A percentile compares a stretch with the other conserved stretches of the same genome.
Evolutionary conservation across 495 filamentous ascomycete genomes (phyloP).

Genomic region (Daldinia concentrica): DNA sequence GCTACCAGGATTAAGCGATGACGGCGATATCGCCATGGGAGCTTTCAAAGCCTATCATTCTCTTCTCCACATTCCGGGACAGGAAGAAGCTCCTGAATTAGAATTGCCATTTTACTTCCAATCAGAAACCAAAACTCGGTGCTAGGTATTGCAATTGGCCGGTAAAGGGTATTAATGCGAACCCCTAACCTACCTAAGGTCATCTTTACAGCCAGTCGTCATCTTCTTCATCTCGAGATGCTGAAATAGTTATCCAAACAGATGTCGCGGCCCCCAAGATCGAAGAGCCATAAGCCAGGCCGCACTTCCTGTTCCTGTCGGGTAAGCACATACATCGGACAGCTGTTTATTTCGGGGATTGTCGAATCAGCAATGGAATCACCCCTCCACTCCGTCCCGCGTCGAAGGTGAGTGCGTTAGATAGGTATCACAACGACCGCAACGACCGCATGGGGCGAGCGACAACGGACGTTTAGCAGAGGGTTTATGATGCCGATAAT

Average conservation of each 20-base stretch:
- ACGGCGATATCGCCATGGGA: constrained; percentile 29
- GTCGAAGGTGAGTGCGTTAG: constrained; percentile 11
- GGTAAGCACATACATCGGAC: constrained; percentile 37
- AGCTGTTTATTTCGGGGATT: constrained; percentile 51
- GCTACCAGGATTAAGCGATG: constrained; percentile 38
- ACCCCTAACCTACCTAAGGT: constrained; percentile 5
- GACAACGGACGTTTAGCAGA: constrained; percentile 9
- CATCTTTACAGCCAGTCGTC: constrained; percentile 25
- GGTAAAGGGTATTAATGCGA: constrained; percentile 29
- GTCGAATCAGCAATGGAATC: constrained; percentile 49
- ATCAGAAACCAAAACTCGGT: constrained; percentile 36
- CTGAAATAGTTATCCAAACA: constrained; percentile 29
- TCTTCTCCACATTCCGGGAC: constrained; percentile 45
- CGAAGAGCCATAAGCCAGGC: constrained; percentile 31
- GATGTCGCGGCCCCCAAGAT: constrained; percentile 31
- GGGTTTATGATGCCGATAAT: constrained; percentile 24
- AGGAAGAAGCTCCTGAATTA: constrained; percentile 38
- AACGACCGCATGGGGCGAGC: constrained; percentile 17
- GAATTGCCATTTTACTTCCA: constrained; percentile 36
- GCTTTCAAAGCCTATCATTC: constrained; percentile 38
- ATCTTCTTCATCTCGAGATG: constrained; percentile 20
- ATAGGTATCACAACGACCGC: constrained; percentile 11
- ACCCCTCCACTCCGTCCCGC: constrained; percentile 46
- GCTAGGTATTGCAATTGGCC: constrained; percentile 41
- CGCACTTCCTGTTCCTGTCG: constrained; percentile 51